These are phyloP conservation scores for Monascus purpureus DNA, from an alignment of 495 filamentous ascomycete genomes.

Conservation along the genomic window DNA sequence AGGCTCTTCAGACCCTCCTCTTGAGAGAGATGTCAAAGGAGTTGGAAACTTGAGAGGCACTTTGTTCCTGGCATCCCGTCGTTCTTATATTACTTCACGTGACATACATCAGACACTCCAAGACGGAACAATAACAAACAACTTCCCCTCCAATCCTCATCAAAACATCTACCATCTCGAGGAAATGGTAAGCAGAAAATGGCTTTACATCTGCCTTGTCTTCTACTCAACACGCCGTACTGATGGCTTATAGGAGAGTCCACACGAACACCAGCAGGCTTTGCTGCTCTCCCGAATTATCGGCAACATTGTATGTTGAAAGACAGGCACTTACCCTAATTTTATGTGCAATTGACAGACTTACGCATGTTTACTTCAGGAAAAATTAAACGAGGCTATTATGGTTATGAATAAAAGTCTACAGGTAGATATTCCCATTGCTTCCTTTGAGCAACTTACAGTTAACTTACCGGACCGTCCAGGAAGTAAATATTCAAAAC, in stretches of 20 bases:
- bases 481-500: constrained; percentile 97
- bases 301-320: constrained; percentile 69
- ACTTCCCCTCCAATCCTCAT: constrained; percentile 1
- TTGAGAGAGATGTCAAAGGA: too few species aligned
- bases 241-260: constrained; percentile 85
- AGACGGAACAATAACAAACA: constrained; percentile 7
- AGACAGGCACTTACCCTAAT: too few species aligned
- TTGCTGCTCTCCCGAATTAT: constrained; percentile 89
- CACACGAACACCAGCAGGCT: constrained; percentile 95
- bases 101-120: too few species aligned
- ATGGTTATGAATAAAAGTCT: constrained; percentile 84
- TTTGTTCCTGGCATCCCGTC: too few species aligned
- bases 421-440: constrained; percentile 40
- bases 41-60: too few species aligned
- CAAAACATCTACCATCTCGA: not conserved
- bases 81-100: too few species aligned
- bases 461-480: not conserved
- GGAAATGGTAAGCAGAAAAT: constrained; percentile 7
- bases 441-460: not conserved
- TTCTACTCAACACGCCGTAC: too few species aligned
- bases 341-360: too few species aligned
- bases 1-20: too few species aligned
- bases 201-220: too few species aligned
- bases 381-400: constrained; percentile 93
- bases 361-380: too few species aligned